Evolutionary conservation across 2,329 filamentous ascomycete genomes (phyloP).

Genomic region (Nannizziopsis barbatae): DNA sequence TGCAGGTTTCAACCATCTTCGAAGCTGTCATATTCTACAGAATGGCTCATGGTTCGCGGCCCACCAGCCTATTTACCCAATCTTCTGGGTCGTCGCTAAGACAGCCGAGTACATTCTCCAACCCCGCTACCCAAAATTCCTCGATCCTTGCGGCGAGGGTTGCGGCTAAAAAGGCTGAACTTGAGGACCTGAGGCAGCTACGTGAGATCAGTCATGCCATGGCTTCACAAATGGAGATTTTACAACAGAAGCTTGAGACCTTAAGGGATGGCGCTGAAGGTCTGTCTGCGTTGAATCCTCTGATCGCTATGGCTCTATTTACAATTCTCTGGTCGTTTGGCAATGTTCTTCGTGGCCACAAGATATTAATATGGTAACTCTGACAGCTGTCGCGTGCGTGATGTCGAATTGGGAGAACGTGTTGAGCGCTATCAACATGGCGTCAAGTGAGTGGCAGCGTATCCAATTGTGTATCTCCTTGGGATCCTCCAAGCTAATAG

Average conservation of each 20-base stretch:
- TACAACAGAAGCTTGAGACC: slow-evolving; percentile 51
- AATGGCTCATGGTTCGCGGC: slow-evolving; percentile 31
- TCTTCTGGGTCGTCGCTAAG: slow-evolving; percentile 23
- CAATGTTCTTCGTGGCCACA: not conserved
- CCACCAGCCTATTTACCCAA: slow-evolving; percentile 25
- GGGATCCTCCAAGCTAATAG: not conserved
- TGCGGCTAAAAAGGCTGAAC: slow-evolving; percentile 51
- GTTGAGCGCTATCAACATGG: slow-evolving; percentile 52
- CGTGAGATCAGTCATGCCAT: slow-evolving; percentile 51
- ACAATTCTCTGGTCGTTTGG: too few species aligned
- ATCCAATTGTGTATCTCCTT: not conserved
- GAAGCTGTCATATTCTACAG: not conserved
- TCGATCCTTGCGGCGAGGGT: slow-evolving; percentile 51
- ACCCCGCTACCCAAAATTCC: slow-evolving; percentile 38
- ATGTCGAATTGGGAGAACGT: slow-evolving; percentile 58
- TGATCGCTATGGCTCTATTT: not conserved
- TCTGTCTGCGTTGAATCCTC: slow-evolving; percentile 19
- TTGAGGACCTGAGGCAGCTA: slow-evolving; percentile 51
- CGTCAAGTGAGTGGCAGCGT: slow-evolving; percentile 43
- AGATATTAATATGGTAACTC: slow-evolving; percentile 1
- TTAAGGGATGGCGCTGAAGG: slow-evolving; percentile 53
- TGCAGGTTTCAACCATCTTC: not conserved
- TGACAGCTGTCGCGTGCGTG: slow-evolving; percentile 51
- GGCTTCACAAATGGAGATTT: slow-evolving; percentile 51
- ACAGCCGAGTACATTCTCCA: slow-evolving; percentile 23